Percentiles rank a stretch among this genome's conserved stretches.
Conservation (phyloP, 257 asterid genomes). For the Osmanthus fragrans region DNA sequence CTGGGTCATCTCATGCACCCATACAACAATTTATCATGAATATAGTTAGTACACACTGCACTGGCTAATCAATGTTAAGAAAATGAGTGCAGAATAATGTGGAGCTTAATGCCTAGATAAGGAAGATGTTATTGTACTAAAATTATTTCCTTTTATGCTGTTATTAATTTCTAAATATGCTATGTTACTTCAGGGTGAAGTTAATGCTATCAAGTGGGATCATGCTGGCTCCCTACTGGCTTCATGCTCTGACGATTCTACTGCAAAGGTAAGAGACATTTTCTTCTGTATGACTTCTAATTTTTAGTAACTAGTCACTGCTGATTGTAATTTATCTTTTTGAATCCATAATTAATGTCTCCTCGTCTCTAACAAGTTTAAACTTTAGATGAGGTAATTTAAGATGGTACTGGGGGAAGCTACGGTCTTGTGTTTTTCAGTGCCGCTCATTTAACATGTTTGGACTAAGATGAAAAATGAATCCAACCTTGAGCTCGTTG, state of each 20-base stretch:
- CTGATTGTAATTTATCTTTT: not conserved
- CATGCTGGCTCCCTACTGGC: conserved; percentile 90
- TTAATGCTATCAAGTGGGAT: conserved; percentile 99
- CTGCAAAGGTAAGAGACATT: conserved; percentile 73
- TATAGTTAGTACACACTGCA: not conserved
- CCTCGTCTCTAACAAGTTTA: not conserved
- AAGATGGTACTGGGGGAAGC: not conserved
- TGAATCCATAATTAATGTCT: not conserved
- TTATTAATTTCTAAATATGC: conserved; percentile 26
- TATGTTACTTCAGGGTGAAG: conserved; percentile 66
- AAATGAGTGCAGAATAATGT: not conserved
- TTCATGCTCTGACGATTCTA: conserved; percentile 94
- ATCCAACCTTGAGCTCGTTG: not conserved
- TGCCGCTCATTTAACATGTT: not conserved
- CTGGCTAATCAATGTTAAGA: not conserved
- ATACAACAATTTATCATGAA: not conserved
- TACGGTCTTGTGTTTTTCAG: not conserved
- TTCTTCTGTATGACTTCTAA: not conserved
- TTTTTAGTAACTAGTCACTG: not conserved
- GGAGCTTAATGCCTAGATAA: not conserved
- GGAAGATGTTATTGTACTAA: not conserved
- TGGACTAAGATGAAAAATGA: not conserved
- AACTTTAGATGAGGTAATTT: not conserved
- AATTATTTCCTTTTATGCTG: conserved; percentile 13
- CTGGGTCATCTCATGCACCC: not conserved